These are phyloP conservation scores for Chrysanthemum makinoi DNA, from an alignment of 129 eudicot genomes.

Conservation along the genomic window DNA sequence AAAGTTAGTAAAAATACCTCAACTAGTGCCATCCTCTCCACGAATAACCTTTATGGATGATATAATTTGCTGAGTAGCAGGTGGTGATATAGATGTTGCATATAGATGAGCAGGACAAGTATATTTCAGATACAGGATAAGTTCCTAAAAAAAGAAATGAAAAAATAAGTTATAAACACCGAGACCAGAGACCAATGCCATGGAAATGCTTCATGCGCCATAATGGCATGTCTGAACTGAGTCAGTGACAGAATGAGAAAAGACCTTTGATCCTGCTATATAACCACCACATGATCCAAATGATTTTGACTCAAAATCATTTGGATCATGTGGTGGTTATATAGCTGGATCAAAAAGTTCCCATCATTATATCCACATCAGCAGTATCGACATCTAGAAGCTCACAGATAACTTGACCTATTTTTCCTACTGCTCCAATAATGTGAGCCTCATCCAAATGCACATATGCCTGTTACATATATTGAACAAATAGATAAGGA, in stretches of 20 bases:
- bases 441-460: slow-evolving; percentile 96
- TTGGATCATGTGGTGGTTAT: too few relatives aligned
- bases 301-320: too few relatives aligned
- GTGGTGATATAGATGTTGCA: slow-evolving; percentile 91
- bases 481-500: slow-evolving; percentile 3
- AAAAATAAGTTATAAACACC: not conserved
- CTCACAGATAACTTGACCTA: slow-evolving; percentile 91
- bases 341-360: too few relatives aligned
- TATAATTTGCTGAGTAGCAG: slow-evolving; percentile 86
- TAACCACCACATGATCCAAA: slow-evolving; percentile 97
- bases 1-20: slow-evolving; percentile 42
- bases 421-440: slow-evolving; percentile 90
- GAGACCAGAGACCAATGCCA: not conserved
- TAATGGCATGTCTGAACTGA: slow-evolving; percentile 3
- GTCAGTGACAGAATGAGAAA: not conserved
- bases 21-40: slow-evolving; percentile 84
- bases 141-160: slow-evolving; percentile 46
- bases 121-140: slow-evolving; percentile 68
- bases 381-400: slow-evolving; percentile 84
- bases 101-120: slow-evolving; percentile 90
- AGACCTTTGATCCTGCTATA: slow-evolving; percentile 79
- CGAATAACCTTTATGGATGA: slow-evolving; percentile 81
- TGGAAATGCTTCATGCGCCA: not conserved
- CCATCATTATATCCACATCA: slow-evolving; percentile 95
- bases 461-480: slow-evolving; percentile 63